These are phyloP conservation scores for Leccinum subrobustum DNA, from an alignment of 1,284 basidiomycete species.

Conservation along the genomic window DNA sequence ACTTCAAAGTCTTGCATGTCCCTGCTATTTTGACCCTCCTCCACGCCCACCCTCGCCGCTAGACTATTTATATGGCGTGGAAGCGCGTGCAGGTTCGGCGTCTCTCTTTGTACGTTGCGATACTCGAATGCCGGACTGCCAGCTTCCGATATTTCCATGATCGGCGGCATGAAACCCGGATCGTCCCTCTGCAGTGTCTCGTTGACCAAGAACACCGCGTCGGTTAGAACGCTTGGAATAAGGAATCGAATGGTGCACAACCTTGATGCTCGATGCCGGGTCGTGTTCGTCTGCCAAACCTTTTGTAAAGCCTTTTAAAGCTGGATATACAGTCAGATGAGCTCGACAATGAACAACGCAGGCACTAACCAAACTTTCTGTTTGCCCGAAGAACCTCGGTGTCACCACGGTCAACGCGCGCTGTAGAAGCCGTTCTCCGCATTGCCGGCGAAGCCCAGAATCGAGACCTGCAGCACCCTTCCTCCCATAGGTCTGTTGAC, in stretches of 20 bases:
- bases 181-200: no score
- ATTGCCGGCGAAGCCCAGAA: slow-evolving; percentile 16
- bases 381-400: background rate
- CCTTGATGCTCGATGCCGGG: background rate
- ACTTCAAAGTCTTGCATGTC: no score
- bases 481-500: slow-evolving; percentile 32
- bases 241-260: background rate
- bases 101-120: no score
- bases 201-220: no score
- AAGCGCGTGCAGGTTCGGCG: no score
- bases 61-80: no score
- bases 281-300: slow-evolving; percentile 25
- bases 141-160: background rate
- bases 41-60: no score
- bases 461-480: slow-evolving; percentile 26
- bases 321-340: slow-evolving; percentile 8
- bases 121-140: slow-evolving; percentile 1
- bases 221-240: background rate
- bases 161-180: no score
- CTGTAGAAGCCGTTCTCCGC: slow-evolving; percentile 13
- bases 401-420: background rate
- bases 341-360: background rate
- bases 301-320: slow-evolving; percentile 31
- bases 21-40: no score
- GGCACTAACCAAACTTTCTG: background rate